These are phyloP conservation scores for Moricandia arvensis DNA, from an alignment of 345 rosid species.

Conservation along the genomic window DNA sequence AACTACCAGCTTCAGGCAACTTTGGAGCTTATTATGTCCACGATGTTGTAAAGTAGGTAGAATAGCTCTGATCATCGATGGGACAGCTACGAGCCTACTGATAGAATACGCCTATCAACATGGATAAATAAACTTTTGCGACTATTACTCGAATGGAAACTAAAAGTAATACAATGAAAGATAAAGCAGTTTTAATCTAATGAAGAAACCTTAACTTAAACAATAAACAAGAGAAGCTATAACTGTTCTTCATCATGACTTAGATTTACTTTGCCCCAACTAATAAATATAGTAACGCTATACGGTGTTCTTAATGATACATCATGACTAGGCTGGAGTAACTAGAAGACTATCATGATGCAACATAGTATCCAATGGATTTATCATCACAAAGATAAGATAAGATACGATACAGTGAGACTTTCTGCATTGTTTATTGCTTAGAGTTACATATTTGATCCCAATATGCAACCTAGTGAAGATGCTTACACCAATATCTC, in stretches of 20 bases:
- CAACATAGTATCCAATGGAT: constrained; percentile 2
- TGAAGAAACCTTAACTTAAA: constrained; percentile 9
- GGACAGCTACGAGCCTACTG: constrained; percentile 74
- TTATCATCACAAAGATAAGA: not conserved
- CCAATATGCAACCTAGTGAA: constrained; percentile 19
- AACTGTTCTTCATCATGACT: not conserved
- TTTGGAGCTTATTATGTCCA: constrained; percentile 36
- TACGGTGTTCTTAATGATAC: not conserved
- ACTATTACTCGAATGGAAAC: not conserved
- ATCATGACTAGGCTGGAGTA: constrained; percentile 7
- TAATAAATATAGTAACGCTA: constrained; percentile 10
- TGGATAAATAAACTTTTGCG: not conserved
- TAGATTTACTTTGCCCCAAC: not conserved
- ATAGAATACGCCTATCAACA: constrained; percentile 68
- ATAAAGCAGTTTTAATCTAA: constrained; percentile 5
- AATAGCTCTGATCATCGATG: constrained; percentile 73
- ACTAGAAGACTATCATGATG: constrained; percentile 22
- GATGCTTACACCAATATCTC: constrained; percentile 4
- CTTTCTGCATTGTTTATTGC: not conserved
- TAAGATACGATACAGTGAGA: not conserved
- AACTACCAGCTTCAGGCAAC: constrained; percentile 67
- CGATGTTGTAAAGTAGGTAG: constrained; percentile 66
- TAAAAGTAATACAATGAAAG: constrained; percentile 1
- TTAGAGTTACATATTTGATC: constrained; percentile 11
- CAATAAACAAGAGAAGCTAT: constrained; percentile 14